A percentile compares a stretch with the other conserved stretches of the same genome.
These are phyloP conservation scores for Penicillium sp. DNA, from an alignment of 2,329 filamentous ascomycete genomes.

Conservation along the genomic window DNA sequence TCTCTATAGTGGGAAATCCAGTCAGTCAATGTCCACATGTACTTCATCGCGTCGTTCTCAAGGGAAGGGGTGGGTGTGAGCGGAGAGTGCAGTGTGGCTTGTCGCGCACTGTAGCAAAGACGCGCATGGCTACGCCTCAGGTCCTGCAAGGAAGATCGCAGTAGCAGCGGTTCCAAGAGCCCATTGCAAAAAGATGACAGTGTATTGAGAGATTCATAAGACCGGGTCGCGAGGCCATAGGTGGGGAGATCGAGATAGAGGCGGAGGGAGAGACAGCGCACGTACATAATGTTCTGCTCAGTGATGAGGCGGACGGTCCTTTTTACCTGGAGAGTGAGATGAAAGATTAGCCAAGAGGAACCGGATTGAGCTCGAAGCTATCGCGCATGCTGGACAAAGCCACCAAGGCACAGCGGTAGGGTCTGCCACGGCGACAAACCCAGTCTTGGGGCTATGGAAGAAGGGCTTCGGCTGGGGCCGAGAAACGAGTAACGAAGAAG, in stretches of 20 bases:
- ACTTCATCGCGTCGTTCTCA: background rate
- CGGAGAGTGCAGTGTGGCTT: background rate
- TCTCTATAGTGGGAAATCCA: constrained; percentile 54
- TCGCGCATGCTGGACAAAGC: background rate
- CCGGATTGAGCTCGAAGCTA: background rate
- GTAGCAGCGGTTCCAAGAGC: background rate
- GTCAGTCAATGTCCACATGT: constrained; percentile 8
- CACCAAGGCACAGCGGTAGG: background rate
- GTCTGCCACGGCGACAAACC: background rate
- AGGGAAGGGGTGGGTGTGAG: background rate
- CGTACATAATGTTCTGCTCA: constrained; percentile 85
- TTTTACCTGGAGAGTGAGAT: constrained; percentile 60
- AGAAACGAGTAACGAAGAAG: background rate
- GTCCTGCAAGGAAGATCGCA: background rate
- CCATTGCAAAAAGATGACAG: background rate
- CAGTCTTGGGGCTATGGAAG: background rate
- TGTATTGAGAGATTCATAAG: background rate
- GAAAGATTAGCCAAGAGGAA: constrained; percentile 19
- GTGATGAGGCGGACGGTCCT: constrained; percentile 91
- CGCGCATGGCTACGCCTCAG: background rate
- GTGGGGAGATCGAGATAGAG: background rate
- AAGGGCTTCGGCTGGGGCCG: background rate
- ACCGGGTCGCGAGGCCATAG: background rate
- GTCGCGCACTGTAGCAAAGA: background rate
- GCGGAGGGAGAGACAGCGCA: constrained; percentile 26